These are phyloP conservation scores for Mycena kentingensis DNA, from an alignment of 768 basidiomycete species.

Conservation along the genomic window DNA sequence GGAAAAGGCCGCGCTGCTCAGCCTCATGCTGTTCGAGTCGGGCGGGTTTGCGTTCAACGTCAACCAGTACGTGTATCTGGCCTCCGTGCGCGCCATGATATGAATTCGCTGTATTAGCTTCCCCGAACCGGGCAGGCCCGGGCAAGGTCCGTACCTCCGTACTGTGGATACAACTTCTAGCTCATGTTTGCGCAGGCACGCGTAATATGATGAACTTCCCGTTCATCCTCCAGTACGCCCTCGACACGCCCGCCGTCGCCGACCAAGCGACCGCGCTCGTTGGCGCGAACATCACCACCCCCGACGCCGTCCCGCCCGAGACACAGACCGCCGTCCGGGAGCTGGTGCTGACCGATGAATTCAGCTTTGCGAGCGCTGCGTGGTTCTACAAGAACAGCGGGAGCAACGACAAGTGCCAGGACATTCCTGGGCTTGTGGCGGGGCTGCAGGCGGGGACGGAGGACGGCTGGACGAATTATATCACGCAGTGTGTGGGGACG, in stretches of 20 bases:
- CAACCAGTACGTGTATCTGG: constrained; percentile 27
- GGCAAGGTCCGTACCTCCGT: too few relatives aligned
- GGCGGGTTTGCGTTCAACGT: constrained; percentile 26
- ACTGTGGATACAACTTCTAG: too few relatives aligned
- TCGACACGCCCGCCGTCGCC: constrained; percentile 22
- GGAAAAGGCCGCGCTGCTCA: constrained; percentile 27
- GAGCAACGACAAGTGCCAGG: constrained; percentile 17
- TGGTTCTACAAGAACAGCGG: constrained; percentile 28
- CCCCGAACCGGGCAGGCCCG: constrained; percentile 15
- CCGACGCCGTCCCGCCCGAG: constrained; percentile 4
- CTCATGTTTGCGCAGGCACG: too few relatives aligned
- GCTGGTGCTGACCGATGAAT: constrained; percentile 23
- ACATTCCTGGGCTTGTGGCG: constrained; percentile 19
- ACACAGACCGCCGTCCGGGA: constrained; percentile 24
- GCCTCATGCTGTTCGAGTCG: constrained; percentile 26
- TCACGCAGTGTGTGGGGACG: constrained; percentile 26
- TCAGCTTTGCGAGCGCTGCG: constrained; percentile 29
- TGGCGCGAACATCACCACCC: constrained; percentile 5
- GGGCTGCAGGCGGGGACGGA: constrained; percentile 22
- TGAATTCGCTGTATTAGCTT: too few relatives aligned
- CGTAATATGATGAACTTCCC: constrained; percentile 29
- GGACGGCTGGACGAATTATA: constrained; percentile 25
- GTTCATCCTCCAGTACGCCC: constrained; percentile 28
- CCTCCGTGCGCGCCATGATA: too few relatives aligned
- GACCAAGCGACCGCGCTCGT: constrained; percentile 21